Conservation (phyloP, 306 rosid species). For the Arachis stenosperma region DNA sequence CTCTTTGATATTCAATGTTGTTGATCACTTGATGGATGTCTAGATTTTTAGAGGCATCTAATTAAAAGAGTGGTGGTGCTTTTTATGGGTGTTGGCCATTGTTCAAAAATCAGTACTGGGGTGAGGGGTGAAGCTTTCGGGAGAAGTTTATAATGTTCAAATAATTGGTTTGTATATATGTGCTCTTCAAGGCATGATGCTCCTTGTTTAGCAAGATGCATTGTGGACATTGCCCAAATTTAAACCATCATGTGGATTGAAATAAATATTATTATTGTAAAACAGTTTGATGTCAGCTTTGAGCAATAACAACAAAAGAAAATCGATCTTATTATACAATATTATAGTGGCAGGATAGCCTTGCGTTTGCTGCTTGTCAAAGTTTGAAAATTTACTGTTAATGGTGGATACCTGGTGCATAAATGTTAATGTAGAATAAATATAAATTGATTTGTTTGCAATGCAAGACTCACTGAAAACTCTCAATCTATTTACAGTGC, state of each 20-base stretch:
- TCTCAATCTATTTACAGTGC: constrained; percentile 64
- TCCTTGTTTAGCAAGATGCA: too few species aligned
- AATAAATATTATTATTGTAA: neutral
- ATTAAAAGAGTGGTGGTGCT: neutral
- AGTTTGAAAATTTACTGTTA: constrained; percentile 5
- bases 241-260: neutral
- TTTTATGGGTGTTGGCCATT: neutral
- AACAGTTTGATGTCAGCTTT: neutral
- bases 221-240: too few species aligned
- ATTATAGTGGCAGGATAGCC: neutral
- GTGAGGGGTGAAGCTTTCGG: too few species aligned
- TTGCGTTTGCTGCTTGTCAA: constrained; percentile 4
- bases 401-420: constrained; percentile 9
- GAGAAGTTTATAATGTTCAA: too few species aligned
- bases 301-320: neutral
- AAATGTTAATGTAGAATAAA: constrained; percentile 8
- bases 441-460: constrained; percentile 8
- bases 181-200: too few species aligned
- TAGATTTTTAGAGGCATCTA: constrained; percentile 10
- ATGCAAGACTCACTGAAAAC: constrained; percentile 34
- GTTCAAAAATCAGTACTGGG: neutral
- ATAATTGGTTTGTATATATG: too few species aligned
- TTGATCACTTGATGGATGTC: neutral
- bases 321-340: neutral
- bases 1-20: constrained; percentile 10